phyloP scores from a whole-genome alignment of 108 stramenopile species.

The Fistulifera pelliculosa region DNA sequence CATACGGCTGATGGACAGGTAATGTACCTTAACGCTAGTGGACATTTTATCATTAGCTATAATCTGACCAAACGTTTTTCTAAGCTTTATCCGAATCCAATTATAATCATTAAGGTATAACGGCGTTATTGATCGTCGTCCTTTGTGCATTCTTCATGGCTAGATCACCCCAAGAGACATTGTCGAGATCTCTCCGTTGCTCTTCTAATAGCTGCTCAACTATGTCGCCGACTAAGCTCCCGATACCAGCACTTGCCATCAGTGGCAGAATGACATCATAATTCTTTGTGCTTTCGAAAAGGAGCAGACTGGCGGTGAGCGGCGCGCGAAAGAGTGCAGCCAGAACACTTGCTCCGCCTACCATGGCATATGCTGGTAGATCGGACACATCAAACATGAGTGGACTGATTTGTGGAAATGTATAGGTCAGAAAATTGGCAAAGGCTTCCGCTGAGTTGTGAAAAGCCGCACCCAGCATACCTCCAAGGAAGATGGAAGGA shows the following conservation, averaged over 20 bases:
- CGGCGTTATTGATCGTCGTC: constrained; percentile 1
- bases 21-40: too few relatives aligned
- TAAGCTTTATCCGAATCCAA: too few relatives aligned
- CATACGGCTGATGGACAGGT: too few relatives aligned
- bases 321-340: constrained; percentile 87
- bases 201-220: constrained; percentile 29
- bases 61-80: too few relatives aligned
- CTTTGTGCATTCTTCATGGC: background rate
- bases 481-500: constrained; percentile 86
- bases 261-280: constrained; percentile 85
- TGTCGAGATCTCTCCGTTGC: constrained; percentile 20
- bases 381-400: constrained; percentile 16
- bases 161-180: constrained; percentile 25
- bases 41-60: too few relatives aligned
- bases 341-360: constrained; percentile 80
- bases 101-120: too few relatives aligned
- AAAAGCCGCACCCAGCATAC: constrained; percentile 82
- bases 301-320: constrained; percentile 68
- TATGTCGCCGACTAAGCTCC: constrained; percentile 32
- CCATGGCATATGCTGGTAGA: constrained; percentile 87
- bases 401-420: constrained; percentile 5
- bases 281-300: constrained; percentile 88
- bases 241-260: constrained; percentile 72
- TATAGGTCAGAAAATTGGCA: background rate
- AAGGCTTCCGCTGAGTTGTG: constrained; percentile 11